A percentile compares a stretch with the other conserved stretches of the same genome.
phyloP scores from a whole-genome alignment of 2,329 filamentous ascomycete species.

The Zalaria obscura region DNA sequence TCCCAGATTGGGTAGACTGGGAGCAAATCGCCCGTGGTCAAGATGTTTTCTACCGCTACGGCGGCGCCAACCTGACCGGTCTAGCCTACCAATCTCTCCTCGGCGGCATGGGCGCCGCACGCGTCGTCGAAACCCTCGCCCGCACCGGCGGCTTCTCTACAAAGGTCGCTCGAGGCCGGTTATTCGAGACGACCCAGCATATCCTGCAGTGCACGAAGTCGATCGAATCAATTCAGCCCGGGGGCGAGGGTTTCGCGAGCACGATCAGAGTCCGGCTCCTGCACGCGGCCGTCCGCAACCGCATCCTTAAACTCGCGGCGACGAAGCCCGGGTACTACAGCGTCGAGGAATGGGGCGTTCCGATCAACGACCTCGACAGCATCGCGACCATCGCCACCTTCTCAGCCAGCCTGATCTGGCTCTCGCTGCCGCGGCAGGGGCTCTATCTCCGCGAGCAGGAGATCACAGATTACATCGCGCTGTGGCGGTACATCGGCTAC shows the following conservation, averaged over 20 bases:
- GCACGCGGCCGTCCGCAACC: conserved; percentile 51
- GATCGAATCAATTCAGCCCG: conserved; percentile 51
- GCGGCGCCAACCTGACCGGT: conserved; percentile 48
- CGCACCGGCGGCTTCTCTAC: conserved; percentile 61
- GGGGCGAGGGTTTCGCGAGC: conserved; percentile 50
- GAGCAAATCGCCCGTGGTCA: conserved; percentile 60
- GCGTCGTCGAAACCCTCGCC: conserved; percentile 60
- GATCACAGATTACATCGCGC: conserved; percentile 53
- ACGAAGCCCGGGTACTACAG: conserved; percentile 48
- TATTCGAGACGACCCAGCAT: conserved; percentile 64
- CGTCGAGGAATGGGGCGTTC: conserved; percentile 43
- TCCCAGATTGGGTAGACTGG: conserved; percentile 69
- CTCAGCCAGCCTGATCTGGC: conserved; percentile 51
- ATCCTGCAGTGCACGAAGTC: conserved; percentile 56
- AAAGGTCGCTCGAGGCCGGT: conserved; percentile 49
- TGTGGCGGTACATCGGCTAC: conserved; percentile 64
- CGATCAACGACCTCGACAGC: conserved; percentile 63
- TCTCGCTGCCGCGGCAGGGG: conserved; percentile 58
- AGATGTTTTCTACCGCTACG: conserved; percentile 65
- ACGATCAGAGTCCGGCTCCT: conserved; percentile 55
- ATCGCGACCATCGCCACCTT: conserved; percentile 61
- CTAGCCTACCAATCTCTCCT: conserved; percentile 52
- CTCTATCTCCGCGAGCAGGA: conserved; percentile 50
- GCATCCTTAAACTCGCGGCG: conserved; percentile 47
- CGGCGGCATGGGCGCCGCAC: conserved; percentile 57